Conservation (phyloP, 805 yeast species). For the Grigorovia jiainica region DNA sequence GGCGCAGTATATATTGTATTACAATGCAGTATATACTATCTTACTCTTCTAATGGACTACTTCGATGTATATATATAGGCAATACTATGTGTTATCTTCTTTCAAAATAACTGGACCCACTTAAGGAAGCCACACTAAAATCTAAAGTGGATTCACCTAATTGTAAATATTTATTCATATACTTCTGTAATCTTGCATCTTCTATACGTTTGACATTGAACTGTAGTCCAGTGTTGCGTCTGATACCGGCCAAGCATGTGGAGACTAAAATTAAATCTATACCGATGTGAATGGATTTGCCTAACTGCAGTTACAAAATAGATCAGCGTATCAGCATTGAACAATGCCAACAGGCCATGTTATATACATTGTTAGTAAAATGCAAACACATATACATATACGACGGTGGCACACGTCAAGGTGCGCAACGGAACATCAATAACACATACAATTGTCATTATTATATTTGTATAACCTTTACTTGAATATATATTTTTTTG, state of each 20-base stretch:
- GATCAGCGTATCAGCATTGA: too few species aligned
- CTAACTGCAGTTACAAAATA: slow-evolving; percentile 32
- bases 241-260: slow-evolving; percentile 62
- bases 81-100: slow-evolving; percentile 38
- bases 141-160: slow-evolving; percentile 83
- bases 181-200: slow-evolving; percentile 38
- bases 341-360: too few species aligned
- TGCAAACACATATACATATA: too few species aligned
- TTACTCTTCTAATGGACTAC: not conserved
- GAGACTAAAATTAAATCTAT: slow-evolving; percentile 55
- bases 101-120: slow-evolving; percentile 63
- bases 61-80: too few species aligned
- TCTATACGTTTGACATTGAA: slow-evolving; percentile 43
- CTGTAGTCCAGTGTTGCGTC: slow-evolving; percentile 60
- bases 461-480: too few species aligned
- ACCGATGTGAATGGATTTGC: slow-evolving; percentile 48
- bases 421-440: too few species aligned
- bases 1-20: too few species aligned
- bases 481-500: too few species aligned
- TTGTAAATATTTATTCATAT: slow-evolving; percentile 59
- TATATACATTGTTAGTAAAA: not conserved
- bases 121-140: slow-evolving; percentile 56
- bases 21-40: too few species aligned
- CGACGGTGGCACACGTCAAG: too few species aligned
- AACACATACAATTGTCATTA: too few species aligned